Base-by-base conservation (phyloP, 225 moss, liverwort and hornwort species). In the Sphagnum tenellum region DNA sequence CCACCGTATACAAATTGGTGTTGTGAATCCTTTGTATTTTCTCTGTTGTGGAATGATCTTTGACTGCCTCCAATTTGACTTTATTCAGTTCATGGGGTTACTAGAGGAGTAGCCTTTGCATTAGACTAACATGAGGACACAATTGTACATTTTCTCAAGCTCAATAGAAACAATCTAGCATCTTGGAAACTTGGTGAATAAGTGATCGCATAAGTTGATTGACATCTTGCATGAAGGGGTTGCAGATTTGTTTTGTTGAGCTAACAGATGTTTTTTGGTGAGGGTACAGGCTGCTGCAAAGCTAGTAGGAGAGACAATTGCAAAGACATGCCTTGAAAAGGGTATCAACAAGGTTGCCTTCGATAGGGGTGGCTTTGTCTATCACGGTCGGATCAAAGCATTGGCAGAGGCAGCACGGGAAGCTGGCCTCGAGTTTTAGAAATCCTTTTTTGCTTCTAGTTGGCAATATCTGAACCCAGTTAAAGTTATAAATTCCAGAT, bases 331-430 rank as follows among this genome's bases (percentile, higher is more conserved):
- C 65, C 0, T 83, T 51, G 92, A 92, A 71, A 90, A 77, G 69
- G 96, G 92, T 49, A 90, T 96, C 4, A 88, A 84, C 63, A 86
- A 92, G 83, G 92, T 96, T 45, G 83, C 92, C 48, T 98, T 98
- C 60, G 96, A 92, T 63, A 89, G 96, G 78, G 92, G 96, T 70
- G 92, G 92, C 71, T 98, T 98, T 67, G 92, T 90, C 45, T 98
- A 92, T 70, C 90, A 92, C 72, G 96, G 96, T 49, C 88, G 83
- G 66, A 80, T 98, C 57, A 71, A 86, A 75, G 96, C 96, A 44
- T 76, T 98, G 55, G 96, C 90, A 50, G 96, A 98, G 71, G 88
- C 87, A 47, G 96, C 96, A 55, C 86, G 92, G 67, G 96, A 80
- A 76, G 77, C 71, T 66, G 92, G 92, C 59, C 71, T 90, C 71